phyloP scores from a whole-genome alignment of 2,329 filamentous ascomycete species.

The Periconia sp. region DNA sequence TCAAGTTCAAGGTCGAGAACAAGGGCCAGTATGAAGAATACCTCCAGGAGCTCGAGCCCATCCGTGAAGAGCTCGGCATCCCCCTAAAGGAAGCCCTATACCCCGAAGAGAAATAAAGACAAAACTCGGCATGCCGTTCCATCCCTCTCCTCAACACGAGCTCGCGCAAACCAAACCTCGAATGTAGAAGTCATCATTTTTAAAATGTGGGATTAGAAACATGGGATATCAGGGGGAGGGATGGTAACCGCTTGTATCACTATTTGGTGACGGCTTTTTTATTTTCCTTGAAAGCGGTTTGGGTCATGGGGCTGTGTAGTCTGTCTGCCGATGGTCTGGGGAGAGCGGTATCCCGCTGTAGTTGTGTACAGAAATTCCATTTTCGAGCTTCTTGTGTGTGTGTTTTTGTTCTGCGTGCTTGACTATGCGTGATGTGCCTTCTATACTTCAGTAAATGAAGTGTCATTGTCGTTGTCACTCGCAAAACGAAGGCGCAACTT shows the following conservation, averaged over 20 bases:
- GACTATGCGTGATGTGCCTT: no score
- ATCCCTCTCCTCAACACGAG: conserved; percentile 21
- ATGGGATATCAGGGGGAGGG: conserved; percentile 1
- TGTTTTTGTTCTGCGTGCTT: not conserved
- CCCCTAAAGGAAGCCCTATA: conserved; percentile 92
- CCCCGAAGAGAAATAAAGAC: conserved; percentile 59
- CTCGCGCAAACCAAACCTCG: conserved; percentile 21
- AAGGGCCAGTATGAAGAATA: conserved; percentile 96
- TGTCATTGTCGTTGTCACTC: no score
- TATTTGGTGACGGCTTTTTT: conserved; percentile 31
- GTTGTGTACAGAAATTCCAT: conserved; percentile 35
- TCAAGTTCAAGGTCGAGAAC: conserved; percentile 99
- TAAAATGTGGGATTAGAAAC: conserved; percentile 7
- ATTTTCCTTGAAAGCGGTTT: conserved; percentile 14
- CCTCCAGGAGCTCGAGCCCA: conserved; percentile 87
- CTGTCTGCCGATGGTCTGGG: no score
- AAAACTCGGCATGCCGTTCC: conserved; percentile 13
- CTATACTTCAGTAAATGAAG: not conserved
- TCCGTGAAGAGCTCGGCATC: conserved; percentile 93
- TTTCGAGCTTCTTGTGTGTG: conserved; percentile 3
- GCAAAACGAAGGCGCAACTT: no score
- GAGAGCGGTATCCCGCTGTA: conserved; percentile 34
- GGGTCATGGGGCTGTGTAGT: conserved; percentile 12
- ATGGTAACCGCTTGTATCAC: conserved; percentile 23
- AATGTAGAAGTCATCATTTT: conserved; percentile 29